Conservation (phyloP, 164 flowering plant genomes). For the Stephania cephalantha region DNA sequence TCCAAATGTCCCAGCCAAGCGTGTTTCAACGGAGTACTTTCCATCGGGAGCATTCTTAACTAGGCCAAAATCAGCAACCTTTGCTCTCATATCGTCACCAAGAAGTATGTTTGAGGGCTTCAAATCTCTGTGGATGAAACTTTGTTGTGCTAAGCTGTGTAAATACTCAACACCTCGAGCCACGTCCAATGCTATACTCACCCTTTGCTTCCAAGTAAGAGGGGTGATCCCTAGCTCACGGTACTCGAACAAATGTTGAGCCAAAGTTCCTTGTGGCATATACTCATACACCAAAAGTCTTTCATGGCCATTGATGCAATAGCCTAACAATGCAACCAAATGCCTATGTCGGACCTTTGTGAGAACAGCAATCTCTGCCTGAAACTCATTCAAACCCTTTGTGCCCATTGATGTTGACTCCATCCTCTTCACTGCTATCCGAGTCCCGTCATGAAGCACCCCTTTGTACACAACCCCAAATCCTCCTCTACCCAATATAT, state of each 20-base stretch:
- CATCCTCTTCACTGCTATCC: conserved; percentile 55
- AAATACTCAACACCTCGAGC: conserved; percentile 53
- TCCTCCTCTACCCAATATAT: conserved; percentile 48
- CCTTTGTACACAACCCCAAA: conserved; percentile 55
- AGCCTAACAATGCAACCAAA: conserved; percentile 45
- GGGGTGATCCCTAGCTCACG: conserved; percentile 18
- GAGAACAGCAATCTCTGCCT: conserved; percentile 50
- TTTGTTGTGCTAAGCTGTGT: conserved; percentile 51
- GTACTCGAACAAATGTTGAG: conserved; percentile 37
- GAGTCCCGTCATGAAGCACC: conserved; percentile 41
- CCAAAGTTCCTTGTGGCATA: conserved; percentile 54
- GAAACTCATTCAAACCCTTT: conserved; percentile 43
- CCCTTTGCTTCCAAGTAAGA: conserved; percentile 49
- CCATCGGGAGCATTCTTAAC: conserved; percentile 55
- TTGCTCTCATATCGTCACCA: conserved; percentile 48
- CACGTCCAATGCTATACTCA: conserved; percentile 45
- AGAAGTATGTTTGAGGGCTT: conserved; percentile 52
- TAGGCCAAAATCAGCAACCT: conserved; percentile 53
- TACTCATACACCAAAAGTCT: conserved; percentile 49
- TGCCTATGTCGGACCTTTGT: conserved; percentile 52
- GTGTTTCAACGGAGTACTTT: conserved; percentile 40
- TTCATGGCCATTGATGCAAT: conserved; percentile 38
- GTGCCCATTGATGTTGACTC: conserved; percentile 27
- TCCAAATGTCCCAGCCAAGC: conserved; percentile 55
- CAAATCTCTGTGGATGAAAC: conserved; percentile 51